Evolutionary conservation across 495 filamentous ascomycete genomes (phyloP).

Genomic region (Delitschia confertaspora): DNA sequence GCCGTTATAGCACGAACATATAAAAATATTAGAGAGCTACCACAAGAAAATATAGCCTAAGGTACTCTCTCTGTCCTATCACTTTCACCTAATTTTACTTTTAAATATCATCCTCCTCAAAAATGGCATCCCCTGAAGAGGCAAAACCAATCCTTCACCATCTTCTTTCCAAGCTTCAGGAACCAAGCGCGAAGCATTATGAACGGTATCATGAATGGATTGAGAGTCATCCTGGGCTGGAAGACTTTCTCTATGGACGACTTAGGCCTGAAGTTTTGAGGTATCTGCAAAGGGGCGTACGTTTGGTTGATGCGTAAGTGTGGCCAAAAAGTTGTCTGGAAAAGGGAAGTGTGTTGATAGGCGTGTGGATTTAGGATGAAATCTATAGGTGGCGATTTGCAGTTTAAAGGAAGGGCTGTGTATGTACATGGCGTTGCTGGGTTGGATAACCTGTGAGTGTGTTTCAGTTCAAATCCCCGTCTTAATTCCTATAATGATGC

Average conservation of each 20-base stretch:
- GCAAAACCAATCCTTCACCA: too few species aligned
- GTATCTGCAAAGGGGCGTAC: constrained; percentile 1
- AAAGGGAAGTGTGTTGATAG: neutral
- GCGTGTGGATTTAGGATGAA: constrained; percentile 3
- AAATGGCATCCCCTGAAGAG: too few species aligned
- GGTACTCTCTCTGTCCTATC: too few species aligned
- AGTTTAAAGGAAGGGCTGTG: constrained; percentile 8
- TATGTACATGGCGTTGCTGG: constrained; percentile 13
- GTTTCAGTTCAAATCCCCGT: neutral
- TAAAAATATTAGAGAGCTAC: too few species aligned
- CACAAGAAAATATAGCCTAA: too few species aligned
- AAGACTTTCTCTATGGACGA: constrained; percentile 5
- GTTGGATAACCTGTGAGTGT: constrained; percentile 8
- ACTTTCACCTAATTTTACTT: too few species aligned
- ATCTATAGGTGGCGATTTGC: constrained; percentile 11
- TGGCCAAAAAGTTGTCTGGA: neutral
- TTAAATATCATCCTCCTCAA: too few species aligned
- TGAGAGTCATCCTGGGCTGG: constrained; percentile 1
- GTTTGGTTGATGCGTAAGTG: constrained; percentile 5
- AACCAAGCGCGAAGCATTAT: constrained; percentile 1
- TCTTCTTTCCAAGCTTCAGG: constrained; percentile 3
- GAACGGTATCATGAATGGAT: constrained; percentile 7
- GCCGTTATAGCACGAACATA: too few species aligned
- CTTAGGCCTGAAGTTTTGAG: constrained; percentile 7
- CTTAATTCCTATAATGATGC: neutral